phyloP scores from a whole-genome alignment of 176 grass and related monocot genomes.

The Phragmites australis region DNA sequence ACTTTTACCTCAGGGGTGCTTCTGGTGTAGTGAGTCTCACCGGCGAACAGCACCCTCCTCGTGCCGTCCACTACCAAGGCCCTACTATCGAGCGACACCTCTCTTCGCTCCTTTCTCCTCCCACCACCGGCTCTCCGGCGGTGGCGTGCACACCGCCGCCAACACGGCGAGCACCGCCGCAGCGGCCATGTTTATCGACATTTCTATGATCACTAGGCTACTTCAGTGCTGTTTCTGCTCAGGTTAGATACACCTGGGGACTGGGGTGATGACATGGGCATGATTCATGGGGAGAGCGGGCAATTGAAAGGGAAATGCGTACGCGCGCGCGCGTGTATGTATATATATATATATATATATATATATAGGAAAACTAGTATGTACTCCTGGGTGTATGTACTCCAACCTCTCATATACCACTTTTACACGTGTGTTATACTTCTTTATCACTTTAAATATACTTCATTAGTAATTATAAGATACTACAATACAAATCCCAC shows the following conservation, averaged over 20 bases:
- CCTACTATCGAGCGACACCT: constrained; percentile 62
- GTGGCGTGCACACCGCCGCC: neutral
- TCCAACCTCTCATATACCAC: no score
- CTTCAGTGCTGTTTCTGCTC: neutral
- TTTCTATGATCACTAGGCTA: neutral
- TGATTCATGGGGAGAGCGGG: neutral
- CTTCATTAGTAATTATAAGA: no score
- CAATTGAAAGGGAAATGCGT: neutral
- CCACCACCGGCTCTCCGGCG: neutral
- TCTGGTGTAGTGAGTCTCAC: constrained; percentile 83
- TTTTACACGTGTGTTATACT: no score
- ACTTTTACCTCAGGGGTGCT: constrained; percentile 67
- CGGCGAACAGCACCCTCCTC: constrained; percentile 74
- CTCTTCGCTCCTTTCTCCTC: constrained; percentile 12
- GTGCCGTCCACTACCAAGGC: constrained; percentile 60
- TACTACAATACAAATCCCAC: no score
- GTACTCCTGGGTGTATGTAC: no score
- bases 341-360: no score
- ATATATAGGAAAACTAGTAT: no score
- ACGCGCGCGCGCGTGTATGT: no score
- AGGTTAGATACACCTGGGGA: no score
- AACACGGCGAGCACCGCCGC: neutral
- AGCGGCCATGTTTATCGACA: neutral
- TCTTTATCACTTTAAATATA: no score
- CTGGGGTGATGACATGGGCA: neutral